Base-by-base conservation (phyloP, 225 moss, liverwort and hornwort species). In the Sphagnum tenellum region DNA sequence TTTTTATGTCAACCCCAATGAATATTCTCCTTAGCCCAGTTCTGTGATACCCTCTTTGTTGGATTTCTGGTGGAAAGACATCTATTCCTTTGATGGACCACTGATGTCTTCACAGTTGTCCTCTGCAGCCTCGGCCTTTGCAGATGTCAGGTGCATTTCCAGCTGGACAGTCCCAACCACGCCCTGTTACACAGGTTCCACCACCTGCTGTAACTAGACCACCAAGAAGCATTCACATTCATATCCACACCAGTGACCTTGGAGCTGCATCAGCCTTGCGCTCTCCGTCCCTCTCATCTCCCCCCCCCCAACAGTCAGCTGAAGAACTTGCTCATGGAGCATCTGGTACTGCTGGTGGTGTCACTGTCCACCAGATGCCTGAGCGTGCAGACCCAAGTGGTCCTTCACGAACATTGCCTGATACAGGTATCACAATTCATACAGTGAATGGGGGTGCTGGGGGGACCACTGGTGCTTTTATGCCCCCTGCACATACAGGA, bases 181-280 rank as follows among this genome's bases (percentile, higher is more conserved):
- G 78, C 71, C 79, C 83, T 83, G 90, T 85, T 89, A 74, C 77
- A 78, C 82, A 82, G 78, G 86, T 79, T 84, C 87, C 75, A 69
- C 71, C 67, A 63, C 69, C 64, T 64, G 63, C 59, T 79, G 77
- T 63, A 64, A 68, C 64, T 77, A 67, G 84, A 88, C 76, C 72
- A 66, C 80, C 85, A 78, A 82, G 84, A 85, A 80, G 88, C 77
- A 83, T 92, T 82, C 80, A 89, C 70, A 62, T 93, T 73, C 89
- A 87, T 84, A 83, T 92, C 72, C 85, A 76, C 73, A 79, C 80
- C 70, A 78, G 85, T 72, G 88, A 84, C 84, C 64, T 79, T 82
- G 75, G 81, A 75, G 77, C 76, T 76, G 70, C 82, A 65, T 74
- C 88, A 86, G 76, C 70, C 78, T 73, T 76, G 79, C 77, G 81